Evolutionary conservation across 2,329 filamentous ascomycete species (phyloP), one percentile per base, ranked within the genome.

Genomic region (Lasiodiplodia theobromae): DNA sequence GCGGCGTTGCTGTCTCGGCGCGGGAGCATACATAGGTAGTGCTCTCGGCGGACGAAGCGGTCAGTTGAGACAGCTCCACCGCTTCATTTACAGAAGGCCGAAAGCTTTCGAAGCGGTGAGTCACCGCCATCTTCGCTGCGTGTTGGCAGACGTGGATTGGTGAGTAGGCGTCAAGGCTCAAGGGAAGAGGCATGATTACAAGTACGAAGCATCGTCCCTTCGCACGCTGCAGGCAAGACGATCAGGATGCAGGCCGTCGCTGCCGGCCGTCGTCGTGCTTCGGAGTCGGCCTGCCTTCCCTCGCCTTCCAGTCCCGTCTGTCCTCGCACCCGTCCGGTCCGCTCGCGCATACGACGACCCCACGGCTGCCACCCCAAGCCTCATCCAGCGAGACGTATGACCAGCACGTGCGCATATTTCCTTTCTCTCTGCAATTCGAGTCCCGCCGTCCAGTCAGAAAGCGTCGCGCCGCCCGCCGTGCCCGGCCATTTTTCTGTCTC

Each of bases 141-240:
- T 34, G 58, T 21, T 64, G 60, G 60, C 60, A 52, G 60, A 12
- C 60, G 23, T 31, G 31, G 54, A 67, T 60, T 67, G 65, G 65
- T 40, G 60, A 52, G 44, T n/a, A 60, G 23, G 21, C 16, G 53
- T 31, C 38, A 58, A 51, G 65, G 40, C 34, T 40, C 7, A 38
- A 67, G 65, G 65, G 54, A 67, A 67, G 53, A 40, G 65, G 65
- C 65, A 67, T 67, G 53, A 67, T 51, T 67, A 67, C 65, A 67
- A 67, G 65, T 67, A 67, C 40, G 53, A 47, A 57, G 65, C 65
- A 63, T 34, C 44, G n/a, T 23, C 65, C 40, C 14, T 40, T 40
- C 65, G 58, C 64, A 8, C 31, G 65, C 56, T 51, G 54, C 54
- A 67, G 54, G n/a, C 52, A 18, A 10, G 7, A 25, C 58, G 53